These are phyloP conservation scores for Phytophthora tentaculata DNA, from an alignment of 352 stramenopile species.

Conservation along the genomic window DNA sequence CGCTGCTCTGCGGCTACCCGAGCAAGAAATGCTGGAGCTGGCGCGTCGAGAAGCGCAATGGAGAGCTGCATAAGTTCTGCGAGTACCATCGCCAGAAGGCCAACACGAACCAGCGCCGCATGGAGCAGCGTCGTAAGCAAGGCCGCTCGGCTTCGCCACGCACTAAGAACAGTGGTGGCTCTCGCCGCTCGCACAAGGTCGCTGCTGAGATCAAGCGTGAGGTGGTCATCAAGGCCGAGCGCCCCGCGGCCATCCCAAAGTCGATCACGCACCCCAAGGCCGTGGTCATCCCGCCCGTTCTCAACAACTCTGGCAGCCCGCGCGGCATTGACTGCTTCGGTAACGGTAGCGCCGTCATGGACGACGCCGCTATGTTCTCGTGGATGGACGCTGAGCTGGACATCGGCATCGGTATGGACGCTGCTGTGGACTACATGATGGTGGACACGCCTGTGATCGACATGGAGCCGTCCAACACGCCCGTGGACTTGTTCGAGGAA, in stretches of 20 bases:
- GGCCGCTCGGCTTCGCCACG: slow-evolving; percentile 40
- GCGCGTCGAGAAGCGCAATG: slow-evolving; percentile 83
- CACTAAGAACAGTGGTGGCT: slow-evolving; percentile 23
- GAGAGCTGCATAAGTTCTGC: slow-evolving; percentile 87
- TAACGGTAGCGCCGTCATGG: slow-evolving; percentile 25
- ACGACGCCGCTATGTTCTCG: slow-evolving; percentile 51
- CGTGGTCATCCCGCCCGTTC: slow-evolving; percentile 13
- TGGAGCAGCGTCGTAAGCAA: slow-evolving; percentile 83
- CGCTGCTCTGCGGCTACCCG: slow-evolving; percentile 71
- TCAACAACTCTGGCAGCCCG: slow-evolving; percentile 52
- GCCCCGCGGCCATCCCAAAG: slow-evolving; percentile 16
- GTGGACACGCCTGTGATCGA: slow-evolving; percentile 69
- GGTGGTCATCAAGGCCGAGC: slow-evolving; percentile 37
- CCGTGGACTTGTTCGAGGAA: slow-evolving; percentile 79
- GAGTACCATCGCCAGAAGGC: slow-evolving; percentile 87
- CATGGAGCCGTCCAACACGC: slow-evolving; percentile 76
- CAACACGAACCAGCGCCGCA: slow-evolving; percentile 85
- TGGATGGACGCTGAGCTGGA: slow-evolving; percentile 82
- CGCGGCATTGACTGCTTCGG: slow-evolving; percentile 62
- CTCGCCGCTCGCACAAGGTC: slow-evolving; percentile 34
- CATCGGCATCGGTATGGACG: slow-evolving; percentile 70
- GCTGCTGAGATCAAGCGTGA: slow-evolving; percentile 27
- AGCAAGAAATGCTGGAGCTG: slow-evolving; percentile 88
- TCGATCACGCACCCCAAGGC: slow-evolving; percentile 29
- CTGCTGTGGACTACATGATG: slow-evolving; percentile 83